Evolutionary conservation across 129 eudicot species (phyloP).

Genomic region (Rutidosis leptorrhynchoides): DNA sequence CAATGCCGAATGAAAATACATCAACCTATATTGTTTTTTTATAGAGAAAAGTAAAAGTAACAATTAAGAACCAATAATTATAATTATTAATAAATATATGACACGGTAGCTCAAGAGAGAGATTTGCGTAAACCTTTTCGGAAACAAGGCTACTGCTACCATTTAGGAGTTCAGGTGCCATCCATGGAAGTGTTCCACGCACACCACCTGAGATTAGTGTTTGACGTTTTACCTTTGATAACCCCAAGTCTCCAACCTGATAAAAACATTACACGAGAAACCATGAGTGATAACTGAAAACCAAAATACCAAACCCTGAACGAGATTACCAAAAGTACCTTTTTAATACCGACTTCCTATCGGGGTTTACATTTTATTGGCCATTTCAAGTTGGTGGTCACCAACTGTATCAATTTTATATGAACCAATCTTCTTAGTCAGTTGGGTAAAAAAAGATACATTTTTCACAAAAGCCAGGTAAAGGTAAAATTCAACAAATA

Average conservation of each 20-base stretch:
- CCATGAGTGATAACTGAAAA: not conserved
- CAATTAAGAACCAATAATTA: not conserved
- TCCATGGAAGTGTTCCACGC: slow-evolving; percentile 99
- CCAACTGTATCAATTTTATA: not conserved
- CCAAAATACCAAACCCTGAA: not conserved
- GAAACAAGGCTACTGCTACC: slow-evolving; percentile 96
- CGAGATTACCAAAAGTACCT: not conserved
- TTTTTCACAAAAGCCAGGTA: not conserved
- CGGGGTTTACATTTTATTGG: not conserved
- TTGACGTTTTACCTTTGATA: slow-evolving; percentile 92
- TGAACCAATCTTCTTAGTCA: not conserved
- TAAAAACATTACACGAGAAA: not conserved
- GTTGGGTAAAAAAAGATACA: not conserved
- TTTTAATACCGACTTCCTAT: slow-evolving; percentile 1
- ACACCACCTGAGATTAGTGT: slow-evolving; percentile 94
- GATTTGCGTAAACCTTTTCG: slow-evolving; percentile 56
- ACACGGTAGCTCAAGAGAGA: not conserved
- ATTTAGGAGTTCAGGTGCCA: slow-evolving; percentile 98
- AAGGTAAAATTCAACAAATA: not conserved
- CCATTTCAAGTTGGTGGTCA: not conserved
- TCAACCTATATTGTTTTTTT: slow-evolving; percentile 52
- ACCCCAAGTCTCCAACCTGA: slow-evolving; percentile 95
- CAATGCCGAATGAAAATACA: slow-evolving; percentile 92
- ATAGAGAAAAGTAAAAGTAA: not conserved
- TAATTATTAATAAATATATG: not conserved